Percentiles rank a stretch among this genome's conserved stretches.
Evolutionary conservation across 306 rosid genomes (phyloP).

Genomic region (Prunus padus): DNA sequence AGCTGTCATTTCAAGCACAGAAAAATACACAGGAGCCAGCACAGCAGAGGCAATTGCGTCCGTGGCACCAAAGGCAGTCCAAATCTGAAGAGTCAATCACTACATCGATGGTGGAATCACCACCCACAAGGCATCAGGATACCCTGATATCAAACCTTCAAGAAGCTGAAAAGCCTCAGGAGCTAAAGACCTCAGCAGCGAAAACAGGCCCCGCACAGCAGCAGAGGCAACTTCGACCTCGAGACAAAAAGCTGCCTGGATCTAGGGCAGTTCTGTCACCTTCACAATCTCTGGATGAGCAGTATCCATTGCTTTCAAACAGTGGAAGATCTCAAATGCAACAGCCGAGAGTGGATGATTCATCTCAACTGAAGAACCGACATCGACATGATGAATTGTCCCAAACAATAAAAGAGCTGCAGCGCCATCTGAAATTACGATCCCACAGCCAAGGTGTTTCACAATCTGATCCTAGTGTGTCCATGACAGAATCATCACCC

Average conservation of each 20-base stretch:
- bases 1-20: slow-evolving; percentile 3
- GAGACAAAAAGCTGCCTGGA: neutral
- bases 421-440: neutral
- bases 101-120: neutral
- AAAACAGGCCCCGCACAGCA: slow-evolving; percentile 2
- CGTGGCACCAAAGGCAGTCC: neutral
- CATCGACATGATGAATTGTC: neutral
- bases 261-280: neutral
- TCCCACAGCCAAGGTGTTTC: neutral
- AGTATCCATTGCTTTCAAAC: neutral
- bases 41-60: neutral
- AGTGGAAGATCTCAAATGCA: neutral
- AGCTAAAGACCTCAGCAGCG: neutral
- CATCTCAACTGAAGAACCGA: neutral
- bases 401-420: neutral
- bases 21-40: neutral
- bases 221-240: neutral
- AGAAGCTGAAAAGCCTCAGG: slow-evolving; percentile 3
- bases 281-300: neutral
- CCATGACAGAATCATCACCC: neutral
- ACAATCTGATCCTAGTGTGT: neutral
- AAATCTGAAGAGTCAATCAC: neutral
- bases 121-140: neutral
- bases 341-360: neutral
- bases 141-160: neutral